Base-by-base conservation (phyloP, 2,329 filamentous ascomycete species). In the Colletotrichum orchidophilum region DNA sequence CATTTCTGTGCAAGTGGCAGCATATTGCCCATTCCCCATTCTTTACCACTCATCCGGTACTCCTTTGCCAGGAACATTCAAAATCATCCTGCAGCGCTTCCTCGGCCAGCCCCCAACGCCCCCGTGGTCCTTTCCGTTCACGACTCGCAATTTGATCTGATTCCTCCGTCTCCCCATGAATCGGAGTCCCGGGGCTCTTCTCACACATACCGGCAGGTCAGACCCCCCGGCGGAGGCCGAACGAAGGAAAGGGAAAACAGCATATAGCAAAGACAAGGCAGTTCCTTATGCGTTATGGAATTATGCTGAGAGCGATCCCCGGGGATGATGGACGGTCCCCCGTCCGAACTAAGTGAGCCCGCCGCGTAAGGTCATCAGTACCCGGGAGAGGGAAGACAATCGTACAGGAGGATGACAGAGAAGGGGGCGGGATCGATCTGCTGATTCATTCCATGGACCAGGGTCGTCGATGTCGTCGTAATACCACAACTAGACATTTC, bases 371-470 rank as follows among this genome's bases (percentile, higher is more conserved):
- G 18, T 9, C 39, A 46, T 9, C 39, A 18, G 39, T 3, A 46
- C 39, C 18, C 33, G 33, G 33, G 33, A 53, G 15, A 31, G 54
- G 62, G 29, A 49, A 46, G 35, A 29, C 42, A 26, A 61, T 58
- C 53, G 63, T 21, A 50, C 54, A 57, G 42, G 39, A 62, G 26
- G 42, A 15, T 26, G 21, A 21, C 49, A 31, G 39, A 61, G 24
- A 50, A 29, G 27, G 9, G 31, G 42, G n/a, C 29, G 42, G 21
- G 42, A 61, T 61, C 33, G 46, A 58, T 62, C 49, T 67, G 63
- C 55, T 53, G 63, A 53, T n/a, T n/a, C n/a, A 46, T 39, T n/a
- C 54, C 62, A 63, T 63, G 68, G 68, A 67, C 39, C 63, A 67
- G 63, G 68, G 49, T 55, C 46, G 39, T 50, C 49, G 27, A 46